Evolutionary conservation across 108 stramenopile species (phyloP).

Genomic region (Conticribra weissflogii): DNA sequence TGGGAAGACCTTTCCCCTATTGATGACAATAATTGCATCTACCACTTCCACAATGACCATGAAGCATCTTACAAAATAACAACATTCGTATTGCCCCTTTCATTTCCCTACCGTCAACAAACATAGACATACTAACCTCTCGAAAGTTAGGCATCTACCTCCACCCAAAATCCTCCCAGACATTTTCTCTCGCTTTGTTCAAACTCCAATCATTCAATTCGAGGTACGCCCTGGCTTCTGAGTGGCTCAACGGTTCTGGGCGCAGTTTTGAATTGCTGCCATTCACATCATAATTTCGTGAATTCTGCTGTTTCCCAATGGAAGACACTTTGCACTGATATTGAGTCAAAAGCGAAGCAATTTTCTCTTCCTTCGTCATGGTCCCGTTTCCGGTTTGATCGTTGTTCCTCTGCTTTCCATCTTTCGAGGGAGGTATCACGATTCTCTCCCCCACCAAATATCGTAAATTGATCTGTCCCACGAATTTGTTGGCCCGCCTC

Average conservation of each 20-base stretch:
- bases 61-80: too few relatives aligned
- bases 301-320: slow-evolving; percentile 3
- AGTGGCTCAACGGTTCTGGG: slow-evolving; percentile 1
- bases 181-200: slow-evolving; percentile 48
- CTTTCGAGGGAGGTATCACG: slow-evolving; percentile 48
- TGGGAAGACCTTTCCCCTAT: too few relatives aligned
- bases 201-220: slow-evolving; percentile 70
- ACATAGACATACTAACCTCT: too few relatives aligned
- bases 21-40: too few relatives aligned
- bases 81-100: too few relatives aligned
- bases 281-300: too few relatives aligned
- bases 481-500: slow-evolving; percentile 63
- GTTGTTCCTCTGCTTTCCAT: neutral
- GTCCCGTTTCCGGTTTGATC: neutral
- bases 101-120: too few relatives aligned
- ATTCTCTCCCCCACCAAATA: slow-evolving; percentile 56
- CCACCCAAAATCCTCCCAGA: slow-evolving; percentile 21
- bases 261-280: neutral
- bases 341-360: slow-evolving; percentile 24
- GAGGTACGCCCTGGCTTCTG: slow-evolving; percentile 60
- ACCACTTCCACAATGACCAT: too few relatives aligned
- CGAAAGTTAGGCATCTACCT: too few relatives aligned
- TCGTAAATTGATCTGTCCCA: slow-evolving; percentile 50
- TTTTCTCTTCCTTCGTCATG: slow-evolving; percentile 37
- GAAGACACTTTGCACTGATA: slow-evolving; percentile 2